These are phyloP conservation scores for Penicillium sp. DNA, from an alignment of 2,329 filamentous ascomycete species.

Conservation along the genomic window DNA sequence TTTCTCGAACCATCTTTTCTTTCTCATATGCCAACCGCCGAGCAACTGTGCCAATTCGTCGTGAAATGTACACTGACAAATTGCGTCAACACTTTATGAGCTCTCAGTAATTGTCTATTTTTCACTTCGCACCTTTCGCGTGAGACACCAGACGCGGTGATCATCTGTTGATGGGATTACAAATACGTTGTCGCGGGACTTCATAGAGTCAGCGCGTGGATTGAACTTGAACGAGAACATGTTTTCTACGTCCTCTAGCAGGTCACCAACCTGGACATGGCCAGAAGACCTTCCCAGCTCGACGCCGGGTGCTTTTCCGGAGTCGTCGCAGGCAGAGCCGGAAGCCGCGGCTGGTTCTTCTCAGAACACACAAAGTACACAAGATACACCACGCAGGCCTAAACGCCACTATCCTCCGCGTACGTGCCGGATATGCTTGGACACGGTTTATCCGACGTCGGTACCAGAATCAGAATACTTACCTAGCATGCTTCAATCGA, in stretches of 20 bases:
- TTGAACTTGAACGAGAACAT: background rate
- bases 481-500: constrained; percentile 54
- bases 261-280: constrained; percentile 12
- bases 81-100: background rate
- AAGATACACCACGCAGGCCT: constrained; percentile 18
- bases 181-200: background rate
- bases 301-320: constrained; percentile 2
- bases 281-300: constrained; percentile 12
- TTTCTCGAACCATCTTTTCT: constrained; percentile 7
- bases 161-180: background rate
- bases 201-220: background rate
- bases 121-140: background rate
- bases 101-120: background rate
- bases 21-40: background rate
- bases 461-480: constrained; percentile 51
- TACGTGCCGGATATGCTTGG: constrained; percentile 86
- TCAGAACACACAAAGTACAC: constrained; percentile 17
- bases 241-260: constrained; percentile 1
- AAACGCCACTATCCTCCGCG: constrained; percentile 62
- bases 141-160: background rate
- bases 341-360: constrained; percentile 16
- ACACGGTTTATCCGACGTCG: constrained; percentile 62
- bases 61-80: background rate
- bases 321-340: constrained; percentile 5
- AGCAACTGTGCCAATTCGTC: background rate